These are phyloP conservation scores for Thalassiosira hispida DNA, from an alignment of 352 stramenopile species.

Conservation along the genomic window DNA sequence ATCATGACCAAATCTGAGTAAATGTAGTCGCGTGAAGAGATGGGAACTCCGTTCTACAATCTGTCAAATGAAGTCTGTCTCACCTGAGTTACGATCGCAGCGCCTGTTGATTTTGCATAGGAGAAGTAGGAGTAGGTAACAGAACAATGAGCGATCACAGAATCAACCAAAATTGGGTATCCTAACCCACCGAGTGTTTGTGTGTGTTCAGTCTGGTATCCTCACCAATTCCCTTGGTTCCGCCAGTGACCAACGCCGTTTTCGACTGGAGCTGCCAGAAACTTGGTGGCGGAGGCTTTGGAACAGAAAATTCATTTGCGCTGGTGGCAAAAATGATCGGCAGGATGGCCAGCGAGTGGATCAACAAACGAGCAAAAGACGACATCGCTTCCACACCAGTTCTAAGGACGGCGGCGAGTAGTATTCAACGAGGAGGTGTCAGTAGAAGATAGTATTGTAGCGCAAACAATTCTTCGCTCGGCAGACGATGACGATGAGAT, in stretches of 20 bases:
- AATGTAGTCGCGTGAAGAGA: constrained; percentile 15
- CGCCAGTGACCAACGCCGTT: constrained; percentile 78
- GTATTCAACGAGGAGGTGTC: too few species aligned
- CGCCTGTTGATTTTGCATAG: constrained; percentile 9
- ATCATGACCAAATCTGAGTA: neutral
- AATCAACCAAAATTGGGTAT: neutral
- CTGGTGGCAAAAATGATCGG: constrained; percentile 1
- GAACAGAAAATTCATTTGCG: constrained; percentile 31
- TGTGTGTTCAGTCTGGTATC: neutral
- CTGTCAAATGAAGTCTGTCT: too few species aligned
- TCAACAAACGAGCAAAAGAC: constrained; percentile 14
- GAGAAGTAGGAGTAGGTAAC: neutral
- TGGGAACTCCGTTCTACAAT: too few species aligned
- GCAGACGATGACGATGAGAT: too few species aligned
- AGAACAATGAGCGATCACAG: constrained; percentile 1
- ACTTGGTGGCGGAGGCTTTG: constrained; percentile 33
- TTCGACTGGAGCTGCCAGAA: constrained; percentile 48
- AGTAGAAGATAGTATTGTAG: too few species aligned
- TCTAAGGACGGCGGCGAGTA: neutral
- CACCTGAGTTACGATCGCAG: constrained; percentile 51
- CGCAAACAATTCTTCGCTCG: too few species aligned
- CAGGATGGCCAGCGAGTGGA: constrained; percentile 1
- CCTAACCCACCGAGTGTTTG: neutral
- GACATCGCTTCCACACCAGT: neutral
- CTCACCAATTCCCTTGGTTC: constrained; percentile 81